Percentiles rank a stretch among this genome's conserved stretches.
These are phyloP conservation scores for Hypoxylon cercidicola DNA, from an alignment of 495 filamentous ascomycete genomes.

Conservation along the genomic window DNA sequence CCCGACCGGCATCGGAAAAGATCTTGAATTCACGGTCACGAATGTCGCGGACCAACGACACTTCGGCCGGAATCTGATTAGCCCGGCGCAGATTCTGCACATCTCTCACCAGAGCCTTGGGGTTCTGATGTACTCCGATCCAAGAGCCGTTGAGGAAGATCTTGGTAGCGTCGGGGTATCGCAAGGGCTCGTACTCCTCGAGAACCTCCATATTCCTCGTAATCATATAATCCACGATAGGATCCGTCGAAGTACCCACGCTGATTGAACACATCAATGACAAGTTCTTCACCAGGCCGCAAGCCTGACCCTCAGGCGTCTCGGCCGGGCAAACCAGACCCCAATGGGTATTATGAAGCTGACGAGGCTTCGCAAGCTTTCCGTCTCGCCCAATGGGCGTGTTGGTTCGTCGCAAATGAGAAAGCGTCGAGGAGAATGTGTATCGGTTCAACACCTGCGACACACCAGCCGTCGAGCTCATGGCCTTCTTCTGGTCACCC, in stretches of 20 bases:
- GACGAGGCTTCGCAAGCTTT: constrained; percentile 97
- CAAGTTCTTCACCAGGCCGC: constrained; percentile 97
- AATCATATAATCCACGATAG: constrained; percentile 94
- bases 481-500: constrained; percentile 99
- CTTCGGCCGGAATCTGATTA: constrained; percentile 83
- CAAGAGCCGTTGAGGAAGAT: constrained; percentile 98
- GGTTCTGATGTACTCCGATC: constrained; percentile 90
- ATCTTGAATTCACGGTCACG: constrained; percentile 98
- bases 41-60: constrained; percentile 93
- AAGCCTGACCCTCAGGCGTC: constrained; percentile 98
- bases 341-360: constrained; percentile 99
- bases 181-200: constrained; percentile 92
- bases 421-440: constrained; percentile 94
- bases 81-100: constrained; percentile 81
- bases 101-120: constrained; percentile 78
- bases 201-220: constrained; percentile 93
- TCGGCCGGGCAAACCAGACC: constrained; percentile 97
- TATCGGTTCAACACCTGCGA: constrained; percentile 98
- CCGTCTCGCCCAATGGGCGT: constrained; percentile 97
- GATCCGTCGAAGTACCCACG: constrained; percentile 87
- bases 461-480: constrained; percentile 91
- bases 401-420: constrained; percentile 95
- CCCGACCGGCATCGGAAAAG: constrained; percentile 94
- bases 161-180: constrained; percentile 93
- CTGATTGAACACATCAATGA: constrained; percentile 98